These are phyloP conservation scores for Sporothrix curviconia DNA, from an alignment of 2,329 filamentous ascomycete species.

Conservation along the genomic window DNA sequence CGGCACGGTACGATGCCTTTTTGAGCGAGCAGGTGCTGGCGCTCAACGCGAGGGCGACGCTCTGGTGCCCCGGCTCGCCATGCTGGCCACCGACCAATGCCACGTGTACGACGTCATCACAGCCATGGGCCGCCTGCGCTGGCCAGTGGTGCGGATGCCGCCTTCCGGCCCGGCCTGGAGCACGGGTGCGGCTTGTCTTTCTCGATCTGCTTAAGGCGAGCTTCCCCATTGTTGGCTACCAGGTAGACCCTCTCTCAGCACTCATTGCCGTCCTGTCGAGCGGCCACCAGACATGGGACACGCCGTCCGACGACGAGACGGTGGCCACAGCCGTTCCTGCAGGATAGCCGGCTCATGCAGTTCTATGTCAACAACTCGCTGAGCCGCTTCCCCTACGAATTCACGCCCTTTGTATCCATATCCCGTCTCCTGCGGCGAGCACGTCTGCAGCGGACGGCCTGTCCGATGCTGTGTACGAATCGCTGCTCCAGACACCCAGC, in stretches of 20 bases:
- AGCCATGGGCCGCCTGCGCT: constrained; percentile 41
- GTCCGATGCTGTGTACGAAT: constrained; percentile 47
- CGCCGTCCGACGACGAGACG: constrained; percentile 34
- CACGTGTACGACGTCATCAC: constrained; percentile 49
- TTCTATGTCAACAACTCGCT: constrained; percentile 61
- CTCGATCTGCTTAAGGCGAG: constrained; percentile 65
- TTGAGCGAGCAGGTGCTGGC: constrained; percentile 44
- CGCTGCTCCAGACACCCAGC: constrained; percentile 62
- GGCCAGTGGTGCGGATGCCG: constrained; percentile 40
- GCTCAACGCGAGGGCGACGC: constrained; percentile 38
- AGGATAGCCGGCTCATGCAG: constrained; percentile 51
- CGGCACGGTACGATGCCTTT: constrained; percentile 53
- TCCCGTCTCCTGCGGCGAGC: constrained; percentile 51
- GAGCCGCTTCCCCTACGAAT: constrained; percentile 79
- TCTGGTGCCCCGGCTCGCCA: constrained; percentile 45
- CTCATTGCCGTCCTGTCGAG: constrained; percentile 58
- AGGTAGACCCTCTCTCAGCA: constrained; percentile 61
- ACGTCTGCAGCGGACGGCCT: constrained; percentile 31
- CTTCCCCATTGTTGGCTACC: constrained; percentile 63
- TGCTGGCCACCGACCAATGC: constrained; percentile 41
- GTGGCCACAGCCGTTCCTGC: constrained; percentile 39
- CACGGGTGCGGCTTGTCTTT: constrained; percentile 57
- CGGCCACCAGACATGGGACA: constrained; percentile 48
- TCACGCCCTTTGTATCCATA: constrained; percentile 67
- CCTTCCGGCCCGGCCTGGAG: constrained; percentile 51